Conservation (phyloP, 2,329 filamentous ascomycete species). For the Tolypocladium nubicola region DNA sequence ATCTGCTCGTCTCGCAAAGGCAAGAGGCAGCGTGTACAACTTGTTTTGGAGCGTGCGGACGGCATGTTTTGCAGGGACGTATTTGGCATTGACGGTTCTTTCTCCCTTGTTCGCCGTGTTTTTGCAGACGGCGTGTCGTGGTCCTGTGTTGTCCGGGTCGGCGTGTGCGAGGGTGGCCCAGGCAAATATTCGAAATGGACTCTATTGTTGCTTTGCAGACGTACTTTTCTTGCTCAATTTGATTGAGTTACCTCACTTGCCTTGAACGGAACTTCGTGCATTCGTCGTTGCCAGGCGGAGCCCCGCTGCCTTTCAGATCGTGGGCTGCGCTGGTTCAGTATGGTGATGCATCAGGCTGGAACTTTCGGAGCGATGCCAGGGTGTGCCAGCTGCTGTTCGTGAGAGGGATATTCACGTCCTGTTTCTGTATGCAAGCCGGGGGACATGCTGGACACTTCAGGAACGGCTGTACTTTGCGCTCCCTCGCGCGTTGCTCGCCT, state of each 20-base stretch:
- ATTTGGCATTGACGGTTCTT: constrained; percentile 5
- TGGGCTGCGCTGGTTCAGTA: too few species aligned
- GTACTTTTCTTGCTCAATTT: constrained; percentile 5
- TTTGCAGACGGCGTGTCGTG: background rate
- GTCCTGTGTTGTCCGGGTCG: background rate
- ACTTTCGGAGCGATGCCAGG: too few species aligned
- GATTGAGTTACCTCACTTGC: background rate
- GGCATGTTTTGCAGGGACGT: constrained; percentile 5
- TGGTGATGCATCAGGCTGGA: too few species aligned
- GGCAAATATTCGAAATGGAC: background rate
- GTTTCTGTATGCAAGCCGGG: background rate
- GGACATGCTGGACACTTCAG: background rate
- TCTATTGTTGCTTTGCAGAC: constrained; percentile 30
- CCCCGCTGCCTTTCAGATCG: background rate
- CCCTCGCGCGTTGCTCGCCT: background rate
- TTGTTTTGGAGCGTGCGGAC: constrained; percentile 5
- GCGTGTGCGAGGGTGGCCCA: background rate
- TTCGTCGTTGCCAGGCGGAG: background rate
- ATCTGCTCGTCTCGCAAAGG: constrained; percentile 5
- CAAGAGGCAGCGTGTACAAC: constrained; percentile 12
- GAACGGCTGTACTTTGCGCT: background rate
- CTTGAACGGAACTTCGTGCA: background rate
- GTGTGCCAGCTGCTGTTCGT: background rate
- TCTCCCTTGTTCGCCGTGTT: constrained; percentile 4
- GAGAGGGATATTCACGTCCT: background rate